Evolutionary conservation across 768 basidiomycete genomes (phyloP).

Genomic region (Lactarius psammicola): DNA sequence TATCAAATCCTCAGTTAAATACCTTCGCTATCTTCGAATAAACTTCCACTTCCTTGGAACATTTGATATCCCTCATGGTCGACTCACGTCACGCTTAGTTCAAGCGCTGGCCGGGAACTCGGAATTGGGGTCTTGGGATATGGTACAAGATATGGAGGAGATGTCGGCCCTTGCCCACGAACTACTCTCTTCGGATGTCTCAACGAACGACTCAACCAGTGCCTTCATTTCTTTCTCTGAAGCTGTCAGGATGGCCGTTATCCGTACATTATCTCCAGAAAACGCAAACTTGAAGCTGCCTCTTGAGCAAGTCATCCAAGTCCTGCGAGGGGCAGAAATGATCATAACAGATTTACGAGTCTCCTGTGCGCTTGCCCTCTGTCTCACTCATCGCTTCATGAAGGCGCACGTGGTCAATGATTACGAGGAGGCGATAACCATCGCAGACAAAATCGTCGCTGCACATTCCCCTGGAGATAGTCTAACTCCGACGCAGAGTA

Average conservation of each 20-base stretch:
- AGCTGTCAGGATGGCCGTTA: too few species aligned
- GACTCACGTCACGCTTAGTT: not conserved
- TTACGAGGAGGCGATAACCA: not conserved
- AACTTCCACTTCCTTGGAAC: not conserved
- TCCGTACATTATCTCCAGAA: too few species aligned
- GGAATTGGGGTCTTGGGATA: too few species aligned
- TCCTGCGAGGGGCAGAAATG: not conserved
- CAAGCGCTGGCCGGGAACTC: not conserved
- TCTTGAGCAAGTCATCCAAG: not conserved
- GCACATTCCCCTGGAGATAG: too few species aligned
- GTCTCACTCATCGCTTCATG: not conserved
- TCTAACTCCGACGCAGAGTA: too few species aligned
- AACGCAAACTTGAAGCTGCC: too few species aligned
- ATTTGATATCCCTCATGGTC: not conserved
- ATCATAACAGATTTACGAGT: not conserved
- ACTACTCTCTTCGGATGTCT: not conserved
- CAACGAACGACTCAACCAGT: not conserved
- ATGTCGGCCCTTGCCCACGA: not conserved
- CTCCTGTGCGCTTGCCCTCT: not conserved
- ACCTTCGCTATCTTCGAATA: not conserved
- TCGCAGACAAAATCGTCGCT: not conserved
- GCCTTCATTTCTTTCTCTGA: not conserved
- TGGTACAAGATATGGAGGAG: not conserved
- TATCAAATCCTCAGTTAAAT: not conserved
- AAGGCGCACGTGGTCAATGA: not conserved